Evolutionary conservation across 108 stramenopile genomes (phyloP).

Genomic region (Fragilaria radians): DNA sequence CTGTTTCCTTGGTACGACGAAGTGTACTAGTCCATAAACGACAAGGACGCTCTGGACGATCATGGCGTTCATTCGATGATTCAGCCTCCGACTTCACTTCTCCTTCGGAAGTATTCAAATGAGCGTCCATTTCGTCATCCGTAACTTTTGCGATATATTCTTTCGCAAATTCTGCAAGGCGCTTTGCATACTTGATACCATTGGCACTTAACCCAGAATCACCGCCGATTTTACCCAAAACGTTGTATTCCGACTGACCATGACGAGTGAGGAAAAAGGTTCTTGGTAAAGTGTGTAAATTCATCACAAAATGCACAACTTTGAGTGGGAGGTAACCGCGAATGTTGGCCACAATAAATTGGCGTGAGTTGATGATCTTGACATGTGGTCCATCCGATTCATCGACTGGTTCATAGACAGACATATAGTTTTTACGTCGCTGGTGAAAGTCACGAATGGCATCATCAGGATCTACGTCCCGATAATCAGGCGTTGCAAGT

Average conservation of each 20-base stretch:
- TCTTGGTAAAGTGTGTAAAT: slow-evolving; percentile 79
- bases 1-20: slow-evolving; percentile 94
- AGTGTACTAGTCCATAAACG: slow-evolving; percentile 96
- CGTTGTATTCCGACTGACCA: slow-evolving; percentile 97
- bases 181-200: slow-evolving; percentile 88
- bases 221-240: slow-evolving; percentile 96
- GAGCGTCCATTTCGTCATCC: slow-evolving; percentile 19
- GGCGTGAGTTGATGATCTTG: slow-evolving; percentile 80
- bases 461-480: slow-evolving; percentile 56
- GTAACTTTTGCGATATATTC: slow-evolving; percentile 56
- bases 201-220: slow-evolving; percentile 88
- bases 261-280: slow-evolving; percentile 96
- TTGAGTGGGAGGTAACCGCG: slow-evolving; percentile 84
- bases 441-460: slow-evolving; percentile 80
- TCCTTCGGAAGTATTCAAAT: slow-evolving; percentile 1
- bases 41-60: slow-evolving; percentile 46
- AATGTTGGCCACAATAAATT: slow-evolving; percentile 79
- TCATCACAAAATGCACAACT: slow-evolving; percentile 92
- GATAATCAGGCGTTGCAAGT: slow-evolving; percentile 85
- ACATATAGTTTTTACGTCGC: slow-evolving; percentile 79
- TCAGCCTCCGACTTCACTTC: not conserved
- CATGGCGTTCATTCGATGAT: slow-evolving; percentile 26
- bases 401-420: slow-evolving; percentile 84
- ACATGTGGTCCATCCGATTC: slow-evolving; percentile 75
- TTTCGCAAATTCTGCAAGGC: slow-evolving; percentile 85